Evolutionary conservation across 2,329 filamentous ascomycete species (phyloP), one percentile per base, ranked within the genome.

Genomic region (Leptographium wingfieldii): DNA sequence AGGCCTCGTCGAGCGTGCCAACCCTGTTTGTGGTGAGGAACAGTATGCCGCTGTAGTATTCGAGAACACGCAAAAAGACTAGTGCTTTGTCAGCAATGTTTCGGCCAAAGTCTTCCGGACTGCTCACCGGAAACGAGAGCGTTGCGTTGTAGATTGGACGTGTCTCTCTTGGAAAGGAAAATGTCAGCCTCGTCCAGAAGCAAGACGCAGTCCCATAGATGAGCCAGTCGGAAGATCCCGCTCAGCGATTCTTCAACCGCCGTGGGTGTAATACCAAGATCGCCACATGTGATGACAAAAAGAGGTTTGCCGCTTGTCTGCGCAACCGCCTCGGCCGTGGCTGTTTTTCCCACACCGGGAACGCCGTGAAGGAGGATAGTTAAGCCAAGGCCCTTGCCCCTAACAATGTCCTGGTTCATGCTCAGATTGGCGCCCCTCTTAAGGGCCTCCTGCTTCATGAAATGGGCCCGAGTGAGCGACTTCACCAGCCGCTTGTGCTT

Each of bases 1-100:
- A 77, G 0, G 78, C 78, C 59, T 76, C 76, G 57, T 80, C 78
- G 3, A 80, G 72, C 1, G 69, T 69, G 19, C 76, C 75, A 6
- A 77, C 73, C 3, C 76, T 72, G 68, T 80, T 81, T 10, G 77
- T 80, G 0, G 78, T 81, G 4, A 80, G 68, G 67, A 77, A 77
- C 7, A 79, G 65, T 5, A 78, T 70, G 25, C 77, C 77, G 2
- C 69, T 69, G 63, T 77, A 78, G 67, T 78, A 78, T 65, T 78
- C 76, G 0, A 79, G 68, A 0, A 76, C 69, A 4, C 75, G 71
- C 4, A 79, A 68, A 64, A 79, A 78, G 1, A 77, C 75, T 69
- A 16, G 14, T 5, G 22, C 27, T 38, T 9, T 16, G 40, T 51
- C n/a, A 55, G 40, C 22, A 29, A 35, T 33, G 25, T 9, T 7